A percentile compares a stretch with the other conserved stretches of the same genome.
phyloP scores from a whole-genome alignment of 2,329 filamentous ascomycete genomes.

The Clonostachys sp. region DNA sequence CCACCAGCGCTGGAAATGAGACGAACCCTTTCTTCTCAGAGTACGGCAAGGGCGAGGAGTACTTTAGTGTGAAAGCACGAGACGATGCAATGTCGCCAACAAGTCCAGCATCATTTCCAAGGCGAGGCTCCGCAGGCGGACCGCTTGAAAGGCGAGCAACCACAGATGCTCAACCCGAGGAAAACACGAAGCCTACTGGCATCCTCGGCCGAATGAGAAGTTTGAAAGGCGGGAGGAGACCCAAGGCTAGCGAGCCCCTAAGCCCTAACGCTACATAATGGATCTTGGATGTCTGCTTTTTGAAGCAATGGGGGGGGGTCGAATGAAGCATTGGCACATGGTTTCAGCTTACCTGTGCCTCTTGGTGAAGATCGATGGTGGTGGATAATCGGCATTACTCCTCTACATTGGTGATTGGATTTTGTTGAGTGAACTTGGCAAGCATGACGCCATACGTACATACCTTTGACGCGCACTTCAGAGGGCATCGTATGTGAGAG shows the following conservation, averaged over 20 bases:
- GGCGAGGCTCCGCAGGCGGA: constrained; percentile 26
- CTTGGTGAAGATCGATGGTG: too few relatives aligned
- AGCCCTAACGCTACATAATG: constrained; percentile 29
- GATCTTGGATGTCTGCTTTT: constrained; percentile 2
- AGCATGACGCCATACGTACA: too few relatives aligned
- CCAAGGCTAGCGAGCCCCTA: constrained; percentile 20
- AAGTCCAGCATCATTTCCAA: constrained; percentile 49
- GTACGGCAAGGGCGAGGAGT: constrained; percentile 55
- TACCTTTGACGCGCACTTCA: too few relatives aligned
- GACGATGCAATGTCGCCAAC: constrained; percentile 39
- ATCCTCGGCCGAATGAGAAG: constrained; percentile 79
- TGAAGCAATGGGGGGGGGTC: not conserved
- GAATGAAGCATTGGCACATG: not conserved
- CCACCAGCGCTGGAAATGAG: constrained; percentile 17
- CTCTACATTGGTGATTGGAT: too few relatives aligned
- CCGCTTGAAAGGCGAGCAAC: constrained; percentile 62
- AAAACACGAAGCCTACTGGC: constrained; percentile 46
- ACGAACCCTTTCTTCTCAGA: constrained; percentile 82
- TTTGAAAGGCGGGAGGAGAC: constrained; percentile 63
- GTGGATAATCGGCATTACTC: too few relatives aligned
- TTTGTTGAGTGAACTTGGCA: too few relatives aligned
- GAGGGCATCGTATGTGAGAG: too few relatives aligned
- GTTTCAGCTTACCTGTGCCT: not conserved
- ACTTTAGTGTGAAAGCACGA: constrained; percentile 37
- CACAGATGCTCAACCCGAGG: constrained; percentile 42